Base-by-base conservation (phyloP, 2,329 filamentous ascomycete genomes). In the Nannizziopsis arthrosporioides region DNA sequence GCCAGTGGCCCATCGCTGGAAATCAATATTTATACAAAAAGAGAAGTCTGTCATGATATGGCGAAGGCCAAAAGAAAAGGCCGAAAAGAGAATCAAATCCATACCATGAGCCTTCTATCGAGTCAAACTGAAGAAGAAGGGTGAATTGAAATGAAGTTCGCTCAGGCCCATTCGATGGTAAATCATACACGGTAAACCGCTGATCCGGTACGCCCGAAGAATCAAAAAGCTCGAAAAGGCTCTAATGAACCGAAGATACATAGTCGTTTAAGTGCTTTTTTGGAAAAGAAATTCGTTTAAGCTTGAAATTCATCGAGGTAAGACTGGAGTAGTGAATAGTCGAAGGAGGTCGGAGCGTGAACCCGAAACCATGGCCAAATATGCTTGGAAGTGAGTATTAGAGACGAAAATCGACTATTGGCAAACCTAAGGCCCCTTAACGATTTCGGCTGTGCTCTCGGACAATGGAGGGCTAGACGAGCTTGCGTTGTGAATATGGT, bases 401-500 rank as follows among this genome's bases (percentile, higher is more conserved):
- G 22, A 27, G 4, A 27, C 22, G 22, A 27, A 7, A 27, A 27
- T 7, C 22, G 7, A 7, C 22, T 27, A 27, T 27, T 7, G 4
- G 7, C 7, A 4, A 14, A 17, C 10, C 44, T 18, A 51, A 12
- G 60, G 53, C 40, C 64, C 64, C 45, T 67, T 61, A 9, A 72
- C 68, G 14, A 72, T 56, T 53, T 72, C 69, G 8, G 70, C 70
- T 11, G 65, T 58, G 47, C 68, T 71, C 9, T 68, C 68, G 5
- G 63, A 58, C 30, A 68, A 61, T 9, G 64, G 62, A 4, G 60
- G 56, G 34, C 44, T 63, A 56, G 31, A 67, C 62, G 64, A 60
- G 53, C 62, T 66, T 18, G 62, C 59, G 43, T 68, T 63, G 48
- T 70, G 67, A 31, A 74, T 72, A 50, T 72, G 67, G 43, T 74